A percentile compares a stretch with the other conserved stretches of the same genome.
These are phyloP conservation scores for Hippophae gyantsensis DNA, from an alignment of 306 rosid species.

Conservation along the genomic window DNA sequence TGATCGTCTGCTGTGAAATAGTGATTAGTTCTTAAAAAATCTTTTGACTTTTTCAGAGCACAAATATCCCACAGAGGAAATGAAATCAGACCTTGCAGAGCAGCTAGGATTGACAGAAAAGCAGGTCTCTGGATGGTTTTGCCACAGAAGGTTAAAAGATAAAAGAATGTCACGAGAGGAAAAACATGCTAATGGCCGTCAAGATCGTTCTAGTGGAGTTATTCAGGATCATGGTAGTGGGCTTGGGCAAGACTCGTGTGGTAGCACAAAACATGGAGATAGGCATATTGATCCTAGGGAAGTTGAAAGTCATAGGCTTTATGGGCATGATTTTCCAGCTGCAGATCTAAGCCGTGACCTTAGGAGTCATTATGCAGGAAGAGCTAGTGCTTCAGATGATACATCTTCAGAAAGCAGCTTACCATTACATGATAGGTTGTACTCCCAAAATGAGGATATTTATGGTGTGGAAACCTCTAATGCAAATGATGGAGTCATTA, in stretches of 20 bases:
- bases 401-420: constrained; percentile 93
- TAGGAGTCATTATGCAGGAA: constrained; percentile 39
- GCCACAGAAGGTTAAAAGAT: constrained; percentile 96
- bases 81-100: constrained; percentile 62
- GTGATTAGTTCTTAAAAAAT: constrained; percentile 10
- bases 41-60: constrained; percentile 44
- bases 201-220: constrained; percentile 83
- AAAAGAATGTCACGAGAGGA: constrained; percentile 61
- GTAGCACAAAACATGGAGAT: constrained; percentile 89
- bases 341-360: constrained; percentile 40
- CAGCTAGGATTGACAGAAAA: constrained; percentile 76
- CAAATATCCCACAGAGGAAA: constrained; percentile 88
- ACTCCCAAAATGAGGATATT: constrained; percentile 58
- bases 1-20: not conserved
- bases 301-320: constrained; percentile 79
- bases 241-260: constrained; percentile 93
- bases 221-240: constrained; percentile 92
- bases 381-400: constrained; percentile 46
- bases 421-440: constrained; percentile 52
- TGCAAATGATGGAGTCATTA: constrained; percentile 42
- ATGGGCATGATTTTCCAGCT: constrained; percentile 45
- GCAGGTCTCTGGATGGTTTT: constrained; percentile 98
- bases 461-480: constrained; percentile 55
- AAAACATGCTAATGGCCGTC: constrained; percentile 58
- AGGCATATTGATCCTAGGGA: constrained; percentile 75